These are phyloP conservation scores for Monosporozyma unispora DNA, from an alignment of 805 yeast genomes.

Conservation along the genomic window DNA sequence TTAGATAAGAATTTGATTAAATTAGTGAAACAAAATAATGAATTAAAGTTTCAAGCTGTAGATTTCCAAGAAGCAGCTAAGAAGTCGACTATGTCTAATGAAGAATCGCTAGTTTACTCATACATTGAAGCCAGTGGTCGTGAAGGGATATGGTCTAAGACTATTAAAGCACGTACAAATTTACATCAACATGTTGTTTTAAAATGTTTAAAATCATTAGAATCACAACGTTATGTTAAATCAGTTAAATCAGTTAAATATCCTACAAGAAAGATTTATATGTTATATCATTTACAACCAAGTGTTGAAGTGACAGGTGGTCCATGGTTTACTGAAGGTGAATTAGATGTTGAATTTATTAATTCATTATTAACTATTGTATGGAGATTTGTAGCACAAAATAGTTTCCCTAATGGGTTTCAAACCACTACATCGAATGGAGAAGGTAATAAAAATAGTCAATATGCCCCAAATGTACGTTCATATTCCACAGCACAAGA, in stretches of 20 bases:
- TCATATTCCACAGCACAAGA: constrained; percentile 64
- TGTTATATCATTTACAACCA: constrained; percentile 90
- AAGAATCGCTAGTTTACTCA: constrained; percentile 85
- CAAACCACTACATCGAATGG: constrained; percentile 16
- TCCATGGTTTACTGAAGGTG: constrained; percentile 97
- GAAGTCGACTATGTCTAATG: constrained; percentile 68
- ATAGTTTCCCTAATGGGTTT: constrained; percentile 69
- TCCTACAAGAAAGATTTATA: constrained; percentile 92
- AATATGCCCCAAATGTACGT: constrained; percentile 48
- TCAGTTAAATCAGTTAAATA: constrained; percentile 82
- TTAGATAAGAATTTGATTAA: constrained; percentile 55
- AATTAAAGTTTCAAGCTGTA: constrained; percentile 66
- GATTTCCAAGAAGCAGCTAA: constrained; percentile 65
- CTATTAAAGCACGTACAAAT: constrained; percentile 79
- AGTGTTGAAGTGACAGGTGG: constrained; percentile 96
- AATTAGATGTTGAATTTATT: constrained; percentile 87
- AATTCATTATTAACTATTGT: constrained; percentile 73
- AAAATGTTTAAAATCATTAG: constrained; percentile 72
- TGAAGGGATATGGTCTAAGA: constrained; percentile 95
- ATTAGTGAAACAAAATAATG: constrained; percentile 58
- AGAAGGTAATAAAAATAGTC: constrained; percentile 5
- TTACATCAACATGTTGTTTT: constrained; percentile 85
- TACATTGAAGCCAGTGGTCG: constrained; percentile 88
- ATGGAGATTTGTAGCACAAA: constrained; percentile 76
- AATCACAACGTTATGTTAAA: constrained; percentile 74